Evolutionary conservation across 2,329 filamentous ascomycete species (phyloP).

Genomic region (Trichoderma polysporum): DNA sequence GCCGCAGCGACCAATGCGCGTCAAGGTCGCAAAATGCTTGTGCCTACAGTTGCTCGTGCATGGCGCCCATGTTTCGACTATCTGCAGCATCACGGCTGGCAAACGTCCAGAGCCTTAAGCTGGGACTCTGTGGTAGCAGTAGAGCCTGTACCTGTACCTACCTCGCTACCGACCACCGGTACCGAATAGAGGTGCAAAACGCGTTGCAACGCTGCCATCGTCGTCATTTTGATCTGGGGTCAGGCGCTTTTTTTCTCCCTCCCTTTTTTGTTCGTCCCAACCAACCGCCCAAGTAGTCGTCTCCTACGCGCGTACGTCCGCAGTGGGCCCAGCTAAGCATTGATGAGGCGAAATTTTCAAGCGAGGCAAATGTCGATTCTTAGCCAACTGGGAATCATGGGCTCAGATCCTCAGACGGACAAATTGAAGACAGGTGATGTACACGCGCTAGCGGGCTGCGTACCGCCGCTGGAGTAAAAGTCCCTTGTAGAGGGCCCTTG

Average conservation of each 20-base stretch:
- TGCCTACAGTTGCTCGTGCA: constrained; percentile 7
- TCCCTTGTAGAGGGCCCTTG: constrained; percentile 14
- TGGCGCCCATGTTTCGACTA: constrained; percentile 10
- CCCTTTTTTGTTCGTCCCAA: background rate
- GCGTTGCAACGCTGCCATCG: constrained; percentile 9
- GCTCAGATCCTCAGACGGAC: constrained; percentile 14
- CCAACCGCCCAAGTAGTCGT: background rate
- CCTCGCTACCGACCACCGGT: constrained; percentile 13
- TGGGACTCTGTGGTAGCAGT: background rate
- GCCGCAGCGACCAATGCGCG: constrained; percentile 5
- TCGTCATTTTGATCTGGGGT: background rate
- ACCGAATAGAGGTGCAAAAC: background rate
- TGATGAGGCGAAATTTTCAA: constrained; percentile 10
- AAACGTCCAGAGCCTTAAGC: background rate
- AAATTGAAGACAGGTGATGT: constrained; percentile 19
- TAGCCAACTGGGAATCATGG: constrained; percentile 10
- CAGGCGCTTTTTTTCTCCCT: background rate
- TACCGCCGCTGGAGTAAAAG: constrained; percentile 14
- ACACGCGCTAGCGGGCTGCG: constrained; percentile 18
- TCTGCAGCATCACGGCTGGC: constrained; percentile 16
- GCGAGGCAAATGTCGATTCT: constrained; percentile 19
- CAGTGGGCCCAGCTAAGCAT: constrained; percentile 18
- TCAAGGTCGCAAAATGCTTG: constrained; percentile 8
- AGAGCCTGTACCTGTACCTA: background rate
- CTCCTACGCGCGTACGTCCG: constrained; percentile 13